Conservation (phyloP, 441 rosid genomes). For the Viola pubescens region DNA sequence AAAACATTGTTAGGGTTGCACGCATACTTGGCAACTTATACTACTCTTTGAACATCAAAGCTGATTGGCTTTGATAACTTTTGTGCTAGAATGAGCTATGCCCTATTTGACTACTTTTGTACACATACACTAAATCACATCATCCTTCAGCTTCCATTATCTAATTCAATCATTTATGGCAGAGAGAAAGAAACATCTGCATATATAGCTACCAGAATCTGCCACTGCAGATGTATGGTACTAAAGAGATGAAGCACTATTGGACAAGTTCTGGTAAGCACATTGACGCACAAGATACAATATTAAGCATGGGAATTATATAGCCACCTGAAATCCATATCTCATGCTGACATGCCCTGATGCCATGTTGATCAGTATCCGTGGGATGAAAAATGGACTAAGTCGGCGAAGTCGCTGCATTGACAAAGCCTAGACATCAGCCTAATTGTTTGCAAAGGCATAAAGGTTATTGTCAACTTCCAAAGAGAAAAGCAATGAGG, state of each 20-base stretch:
- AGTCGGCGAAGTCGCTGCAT: conserved; percentile 75
- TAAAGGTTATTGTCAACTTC: conserved; percentile 2
- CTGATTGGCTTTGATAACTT: too few relatives aligned
- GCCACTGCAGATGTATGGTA: neutral
- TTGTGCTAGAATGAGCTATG: too few relatives aligned
- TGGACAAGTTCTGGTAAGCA: neutral
- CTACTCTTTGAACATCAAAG: too few relatives aligned
- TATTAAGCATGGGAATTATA: neutral
- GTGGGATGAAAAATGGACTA: conserved; percentile 87
- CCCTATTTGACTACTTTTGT: too few relatives aligned
- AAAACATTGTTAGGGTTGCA: too few relatives aligned
- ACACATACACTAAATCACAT: too few relatives aligned
- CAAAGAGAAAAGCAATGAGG: neutral
- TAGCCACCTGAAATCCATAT: conserved; percentile 80
- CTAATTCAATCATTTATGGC: too few relatives aligned
- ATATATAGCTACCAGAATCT: neutral
- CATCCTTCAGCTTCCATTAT: too few relatives aligned
- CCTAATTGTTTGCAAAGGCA: conserved; percentile 12
- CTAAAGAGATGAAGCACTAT: conserved; percentile 2
- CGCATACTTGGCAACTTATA: too few relatives aligned
- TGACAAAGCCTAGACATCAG: conserved; percentile 19
- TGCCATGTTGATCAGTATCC: conserved; percentile 88
- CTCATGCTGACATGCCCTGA: conserved; percentile 94
- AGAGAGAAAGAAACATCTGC: too few relatives aligned
- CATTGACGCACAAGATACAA: neutral